phyloP scores from a whole-genome alignment of 441 rosid genomes.

The Croton laevigatus region DNA sequence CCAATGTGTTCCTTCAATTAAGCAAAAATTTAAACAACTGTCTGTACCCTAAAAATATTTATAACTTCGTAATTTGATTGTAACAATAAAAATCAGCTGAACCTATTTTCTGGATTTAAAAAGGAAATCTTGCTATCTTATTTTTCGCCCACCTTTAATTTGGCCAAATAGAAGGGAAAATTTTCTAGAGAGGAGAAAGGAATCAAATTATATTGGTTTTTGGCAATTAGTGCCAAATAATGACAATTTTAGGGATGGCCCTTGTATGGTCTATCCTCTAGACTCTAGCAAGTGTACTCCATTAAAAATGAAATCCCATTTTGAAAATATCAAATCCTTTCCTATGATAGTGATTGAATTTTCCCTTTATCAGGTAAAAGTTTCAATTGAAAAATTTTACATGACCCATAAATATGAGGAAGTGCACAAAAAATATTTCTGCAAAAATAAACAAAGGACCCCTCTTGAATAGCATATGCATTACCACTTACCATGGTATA shows the following conservation, averaged over 20 bases:
- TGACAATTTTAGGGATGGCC: background rate
- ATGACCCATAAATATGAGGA: background rate
- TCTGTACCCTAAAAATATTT: constrained; percentile 4
- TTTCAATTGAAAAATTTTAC: background rate
- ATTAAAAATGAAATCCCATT: background rate
- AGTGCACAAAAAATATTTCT: background rate
- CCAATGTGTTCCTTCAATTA: background rate
- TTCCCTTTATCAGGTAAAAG: background rate
- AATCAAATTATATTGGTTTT: background rate
- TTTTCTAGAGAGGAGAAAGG: background rate
- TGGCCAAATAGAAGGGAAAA: background rate
- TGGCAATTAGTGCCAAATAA: background rate
- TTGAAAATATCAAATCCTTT: background rate
- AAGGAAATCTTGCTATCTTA: background rate
- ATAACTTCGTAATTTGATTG: background rate
- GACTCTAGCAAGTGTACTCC: background rate
- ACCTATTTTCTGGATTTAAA: background rate
- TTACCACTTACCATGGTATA: background rate
- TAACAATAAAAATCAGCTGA: background rate
- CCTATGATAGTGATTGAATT: background rate
- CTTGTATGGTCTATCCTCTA: background rate
- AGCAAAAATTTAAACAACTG: background rate
- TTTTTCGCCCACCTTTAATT: background rate
- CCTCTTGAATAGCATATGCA: background rate
- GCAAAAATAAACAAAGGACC: background rate